Evolutionary conservation across 768 basidiomycete species (phyloP), one percentile per base, ranked within the genome.

Genomic region (Boletus eberwhitei): DNA sequence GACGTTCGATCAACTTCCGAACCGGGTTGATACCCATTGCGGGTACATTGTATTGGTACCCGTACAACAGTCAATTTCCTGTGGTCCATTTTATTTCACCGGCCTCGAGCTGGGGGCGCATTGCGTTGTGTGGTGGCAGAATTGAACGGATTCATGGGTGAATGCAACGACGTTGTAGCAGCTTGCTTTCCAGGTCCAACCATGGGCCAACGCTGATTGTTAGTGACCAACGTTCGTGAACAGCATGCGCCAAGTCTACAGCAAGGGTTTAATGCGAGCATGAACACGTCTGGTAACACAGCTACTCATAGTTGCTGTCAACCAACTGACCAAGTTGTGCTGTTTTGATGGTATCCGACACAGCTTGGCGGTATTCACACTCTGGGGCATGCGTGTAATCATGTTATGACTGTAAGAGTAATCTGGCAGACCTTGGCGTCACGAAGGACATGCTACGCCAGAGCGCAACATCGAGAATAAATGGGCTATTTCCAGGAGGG

Each of bases 291-390:
- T 22, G n/a, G 21, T 41, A n/a, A 43, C 29, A 58, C 58, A 49
- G 51, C 57, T 42, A 26, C 51, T 46, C 35, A 49, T 47, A 45
- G 17, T n/a, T 43, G 55, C 39, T 48, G 57, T 48, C 36, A 26
- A 58, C 8, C 19, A 14, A 17, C 4, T 12, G 9, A 9, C 16
- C 11, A 26, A 40, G 17, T 26, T 22, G 34, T 41, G 16, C 29
- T 19, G 7, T 45, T 40, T 6, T 34, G 55, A 37, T 19, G 21
- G 6, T 13, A 19, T 39, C 7, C 12, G 31, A 35, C 54, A 62
- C 60, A 58, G 60, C 60, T 38, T 62, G 48, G 55, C 48, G 11
- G 40, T 34, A 32, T 48, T 32, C 57, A 12, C 19, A 40, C 12
- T 34, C 21, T 14, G 13, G 16, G 16, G 16, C 24, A 26, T 2